Evolutionary conservation across 1,284 basidiomycete species (phyloP).

Genomic region (Apiotrichum porosum): DNA sequence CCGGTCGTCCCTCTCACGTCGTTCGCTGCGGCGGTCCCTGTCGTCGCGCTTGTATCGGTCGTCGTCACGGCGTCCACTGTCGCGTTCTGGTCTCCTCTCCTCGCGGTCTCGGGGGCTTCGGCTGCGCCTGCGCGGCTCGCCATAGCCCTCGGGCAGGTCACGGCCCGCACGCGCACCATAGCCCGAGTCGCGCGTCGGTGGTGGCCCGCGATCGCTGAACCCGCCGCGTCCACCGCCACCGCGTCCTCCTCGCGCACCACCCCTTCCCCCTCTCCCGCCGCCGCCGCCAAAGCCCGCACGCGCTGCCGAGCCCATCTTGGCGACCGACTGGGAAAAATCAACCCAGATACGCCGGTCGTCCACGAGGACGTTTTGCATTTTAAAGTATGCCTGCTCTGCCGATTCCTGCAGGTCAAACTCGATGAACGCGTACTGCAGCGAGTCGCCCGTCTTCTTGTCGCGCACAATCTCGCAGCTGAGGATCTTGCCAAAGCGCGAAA

Average conservation of each 20-base stretch:
- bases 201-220: constrained; percentile 14
- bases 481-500: constrained; percentile 89
- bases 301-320: constrained; percentile 50
- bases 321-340: constrained; percentile 92
- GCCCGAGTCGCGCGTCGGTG: constrained; percentile 11
- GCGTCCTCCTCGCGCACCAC: constrained; percentile 22
- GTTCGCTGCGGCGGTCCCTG: not conserved
- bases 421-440: constrained; percentile 96
- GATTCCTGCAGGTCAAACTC: constrained; percentile 92
- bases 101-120: constrained; percentile 19
- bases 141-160: not conserved
- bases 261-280: constrained; percentile 31
- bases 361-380: constrained; percentile 99
- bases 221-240: constrained; percentile 19
- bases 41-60: constrained; percentile 5
- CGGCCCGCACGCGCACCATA: constrained; percentile 5
- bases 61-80: constrained; percentile 10
- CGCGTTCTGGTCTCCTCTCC: constrained; percentile 8
- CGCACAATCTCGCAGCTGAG: constrained; percentile 96
- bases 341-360: constrained; percentile 99
- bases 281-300: constrained; percentile 42
- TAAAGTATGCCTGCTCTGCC: constrained; percentile 97
- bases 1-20: constrained; percentile 1
- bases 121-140: constrained; percentile 14
- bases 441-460: constrained; percentile 93